A percentile compares a stretch with the other conserved stretches of the same genome.
phyloP scores from a whole-genome alignment of 768 basidiomycete species.

The Melanogaster broomeanus region DNA sequence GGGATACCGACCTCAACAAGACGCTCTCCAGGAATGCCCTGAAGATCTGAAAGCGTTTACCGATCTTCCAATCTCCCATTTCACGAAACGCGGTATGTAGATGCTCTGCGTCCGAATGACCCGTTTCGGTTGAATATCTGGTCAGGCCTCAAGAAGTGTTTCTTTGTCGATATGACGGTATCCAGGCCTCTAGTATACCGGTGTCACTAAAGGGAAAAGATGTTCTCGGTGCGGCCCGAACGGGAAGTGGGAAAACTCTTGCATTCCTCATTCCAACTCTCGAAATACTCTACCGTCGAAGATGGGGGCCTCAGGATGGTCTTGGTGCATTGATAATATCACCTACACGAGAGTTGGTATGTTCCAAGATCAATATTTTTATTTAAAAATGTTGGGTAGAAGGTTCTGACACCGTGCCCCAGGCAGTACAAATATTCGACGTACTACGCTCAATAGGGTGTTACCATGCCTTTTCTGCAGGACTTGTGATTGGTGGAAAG shows the following conservation, averaged over 20 bases:
- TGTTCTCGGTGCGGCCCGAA: slow-evolving; percentile 67
- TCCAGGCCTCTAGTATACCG: slow-evolving; percentile 63
- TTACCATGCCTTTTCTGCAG: slow-evolving; percentile 90
- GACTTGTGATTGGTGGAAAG: slow-evolving; percentile 95
- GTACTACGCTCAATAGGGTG: slow-evolving; percentile 92
- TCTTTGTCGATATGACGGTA: slow-evolving; percentile 89
- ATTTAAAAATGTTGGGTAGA: not conserved
- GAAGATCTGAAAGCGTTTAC: slow-evolving; percentile 55
- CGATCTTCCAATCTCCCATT: slow-evolving; percentile 76
- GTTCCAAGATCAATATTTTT: slow-evolving; percentile 31
- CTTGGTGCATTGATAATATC: slow-evolving; percentile 90
- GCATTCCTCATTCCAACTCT: slow-evolving; percentile 71
- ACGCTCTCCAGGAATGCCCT: slow-evolving; percentile 47
- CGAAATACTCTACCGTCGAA: slow-evolving; percentile 62
- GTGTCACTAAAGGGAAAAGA: slow-evolving; percentile 62
- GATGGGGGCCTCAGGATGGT: slow-evolving; percentile 74
- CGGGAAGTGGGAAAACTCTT: slow-evolving; percentile 75
- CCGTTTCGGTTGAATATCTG: slow-evolving; percentile 5
- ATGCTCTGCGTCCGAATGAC: not conserved
- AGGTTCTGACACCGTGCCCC: slow-evolving; percentile 7
- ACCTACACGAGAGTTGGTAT: slow-evolving; percentile 88
- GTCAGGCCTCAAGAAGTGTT: slow-evolving; percentile 82
- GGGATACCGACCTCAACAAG: not conserved
- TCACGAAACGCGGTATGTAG: slow-evolving; percentile 69
- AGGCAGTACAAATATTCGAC: slow-evolving; percentile 99